Base-by-base conservation (phyloP, 495 filamentous ascomycete genomes). In the Neurospora africana region DNA sequence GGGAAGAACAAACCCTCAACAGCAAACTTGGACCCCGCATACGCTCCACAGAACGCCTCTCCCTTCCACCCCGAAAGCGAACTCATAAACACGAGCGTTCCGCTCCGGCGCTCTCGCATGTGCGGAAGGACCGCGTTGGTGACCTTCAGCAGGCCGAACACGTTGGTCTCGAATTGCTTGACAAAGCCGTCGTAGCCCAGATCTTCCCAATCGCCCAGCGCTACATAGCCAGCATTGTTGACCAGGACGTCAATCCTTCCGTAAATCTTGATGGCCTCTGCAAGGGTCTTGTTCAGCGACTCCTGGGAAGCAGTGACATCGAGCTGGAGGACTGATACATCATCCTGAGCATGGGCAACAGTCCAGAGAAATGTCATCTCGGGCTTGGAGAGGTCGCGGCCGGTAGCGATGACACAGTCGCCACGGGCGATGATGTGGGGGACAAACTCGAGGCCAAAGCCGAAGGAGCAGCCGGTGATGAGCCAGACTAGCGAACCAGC, bases 351-450 rank as follows among this genome's bases (percentile, higher is more conserved):
- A 2, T 5, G 21, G 2, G 44, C 1, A 15, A 58, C 2, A 27
- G 4, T 3, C 8, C 0, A 2, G n/a, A 21, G 43, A 47, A 11
- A 2, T 10, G 80, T 75, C 21, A 80, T 71, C 0, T 81, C 74
- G 5, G 69, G 23, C 0, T 81, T 75, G 5, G 71, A 40, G 23
- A 78, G 75, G 69, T 78, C 79, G 30, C 88, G 87, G 27, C 84
- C 85, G 1, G 86, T 86, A 6, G 87, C 87, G 69, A 91, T 86
- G 23, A 88, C 86, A 37, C 80, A 80, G 76, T 89, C 86, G 0
- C 87, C 88, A 27, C 83, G 80, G 9, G 81, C 75, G n/a, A 84
- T 79, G 39, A 85, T 80, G 9, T 81, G 74, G 17, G 61, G 76
- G 8, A 81, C 79, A 43, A 88, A 68, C 10, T 79, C 77, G 21